Conservation (phyloP, 768 basidiomycete genomes). For the Serpula lacrymans region DNA sequence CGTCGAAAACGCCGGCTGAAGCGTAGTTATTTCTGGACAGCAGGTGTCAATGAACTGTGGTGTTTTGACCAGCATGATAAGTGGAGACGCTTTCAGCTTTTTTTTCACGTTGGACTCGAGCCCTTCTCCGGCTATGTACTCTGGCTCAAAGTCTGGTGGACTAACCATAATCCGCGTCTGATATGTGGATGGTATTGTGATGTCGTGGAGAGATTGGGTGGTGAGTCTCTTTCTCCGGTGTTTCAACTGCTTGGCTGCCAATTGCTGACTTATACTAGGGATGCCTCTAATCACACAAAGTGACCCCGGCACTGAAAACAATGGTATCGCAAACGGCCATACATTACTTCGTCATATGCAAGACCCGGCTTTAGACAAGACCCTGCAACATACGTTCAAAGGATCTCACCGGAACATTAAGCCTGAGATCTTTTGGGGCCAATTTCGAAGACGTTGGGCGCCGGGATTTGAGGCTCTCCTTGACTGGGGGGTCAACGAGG, state of each 20-base stretch:
- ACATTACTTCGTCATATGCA: slow-evolving; percentile 35
- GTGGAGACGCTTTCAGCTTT: slow-evolving; percentile 36
- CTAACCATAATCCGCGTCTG: slow-evolving; percentile 34
- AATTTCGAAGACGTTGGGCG: slow-evolving; percentile 22
- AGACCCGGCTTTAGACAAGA: slow-evolving; percentile 35
- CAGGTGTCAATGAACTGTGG: slow-evolving; percentile 38
- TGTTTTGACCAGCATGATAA: slow-evolving; percentile 46
- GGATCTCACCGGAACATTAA: slow-evolving; percentile 42
- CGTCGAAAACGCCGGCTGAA: slow-evolving; percentile 18
- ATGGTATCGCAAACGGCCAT: slow-evolving; percentile 42
- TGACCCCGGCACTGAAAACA: slow-evolving; percentile 42
- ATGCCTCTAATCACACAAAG: slow-evolving; percentile 42
- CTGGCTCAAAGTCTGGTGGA: slow-evolving; percentile 44
- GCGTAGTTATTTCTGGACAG: slow-evolving; percentile 30
- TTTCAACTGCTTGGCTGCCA: slow-evolving; percentile 3
- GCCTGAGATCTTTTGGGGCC: slow-evolving; percentile 41
- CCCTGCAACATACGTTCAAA: slow-evolving; percentile 37
- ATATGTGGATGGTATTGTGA: slow-evolving; percentile 35
- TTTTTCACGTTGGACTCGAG: slow-evolving; percentile 34
- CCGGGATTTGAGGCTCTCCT: slow-evolving; percentile 36
- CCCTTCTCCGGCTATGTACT: slow-evolving; percentile 28
- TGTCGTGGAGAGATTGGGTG: slow-evolving; percentile 11
- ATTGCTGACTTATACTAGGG: slow-evolving; percentile 14
- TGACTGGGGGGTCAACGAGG: slow-evolving; percentile 24
- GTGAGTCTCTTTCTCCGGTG: slow-evolving; percentile 14